Evolutionary conservation across 495 filamentous ascomycete genomes (phyloP), one percentile per base, ranked within the genome.

Genomic region (Neurospora terricola): DNA sequence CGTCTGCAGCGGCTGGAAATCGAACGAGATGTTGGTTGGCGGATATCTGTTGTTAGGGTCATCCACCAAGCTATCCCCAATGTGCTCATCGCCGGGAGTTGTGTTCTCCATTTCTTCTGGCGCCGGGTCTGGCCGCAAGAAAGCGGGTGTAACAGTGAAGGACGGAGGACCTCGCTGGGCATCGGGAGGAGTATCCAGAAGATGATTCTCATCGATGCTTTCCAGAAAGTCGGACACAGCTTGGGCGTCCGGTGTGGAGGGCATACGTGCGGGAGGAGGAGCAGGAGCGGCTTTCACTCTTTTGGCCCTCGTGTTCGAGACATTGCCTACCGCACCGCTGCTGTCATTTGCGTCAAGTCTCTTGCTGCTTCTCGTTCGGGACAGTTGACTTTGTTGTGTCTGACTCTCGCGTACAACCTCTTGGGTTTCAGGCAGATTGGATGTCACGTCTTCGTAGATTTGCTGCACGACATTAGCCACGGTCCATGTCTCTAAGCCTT

Each of bases 401-500:
- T 78, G 75, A 16, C 75, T 78, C 30, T 78, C 74, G 11, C 70
- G 72, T n/a, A 72, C 43, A 2, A 72, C 72, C 66, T 75, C 73
- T 54, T 74, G 76, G 16, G 75, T 78, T 42, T 72, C 40, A n/a
- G 76, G 54, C 68, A 77, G n/a, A 42, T 71, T 72, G 21, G 75
- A 76, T 12, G 72, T 45, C 4, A 27, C 71, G 12, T 74, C 38
- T 14, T 76, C 75, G n/a, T 72, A 73, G 1, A 78, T 43, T 75
- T 76, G 76, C 76, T 78, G 30, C n/a, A 16, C 5, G 21, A 4
- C n/a, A 59, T 78, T 9, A 77, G 70, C 66, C 54, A 8, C 10
- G 0, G 23, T 14, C 1, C 4, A 38, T 69, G 14, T 34, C 12
- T 21, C 12, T n/a, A 37, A 2, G n/a, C 37, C 1, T 36, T 4